phyloP scores from a whole-genome alignment of 106 monocot genomes.

The Dactylorhiza incarnata region DNA sequence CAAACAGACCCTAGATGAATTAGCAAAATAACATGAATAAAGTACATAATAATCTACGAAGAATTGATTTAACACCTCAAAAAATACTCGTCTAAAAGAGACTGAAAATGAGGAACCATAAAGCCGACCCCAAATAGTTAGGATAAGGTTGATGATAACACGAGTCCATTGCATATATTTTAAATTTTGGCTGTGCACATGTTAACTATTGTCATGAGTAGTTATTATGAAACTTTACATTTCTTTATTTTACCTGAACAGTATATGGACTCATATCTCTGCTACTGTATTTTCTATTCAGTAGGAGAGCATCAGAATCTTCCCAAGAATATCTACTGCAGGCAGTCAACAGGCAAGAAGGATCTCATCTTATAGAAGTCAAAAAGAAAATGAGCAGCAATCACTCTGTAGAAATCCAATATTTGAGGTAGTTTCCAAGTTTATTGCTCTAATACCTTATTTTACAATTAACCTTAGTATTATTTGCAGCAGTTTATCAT shows the following conservation, averaged over 20 bases:
- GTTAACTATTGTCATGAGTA: not conserved
- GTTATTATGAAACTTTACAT: not conserved
- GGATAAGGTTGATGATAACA: no score
- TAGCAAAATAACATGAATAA: no score
- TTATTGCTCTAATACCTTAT: not conserved
- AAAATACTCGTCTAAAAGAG: no score
- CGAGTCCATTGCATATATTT: no score
- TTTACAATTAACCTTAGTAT: not conserved
- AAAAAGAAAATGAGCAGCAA: slow-evolving; percentile 34
- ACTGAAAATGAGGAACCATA: no score
- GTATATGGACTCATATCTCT: not conserved
- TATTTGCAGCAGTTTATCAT: not conserved
- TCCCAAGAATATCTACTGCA: slow-evolving; percentile 22
- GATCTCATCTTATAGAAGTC: slow-evolving; percentile 37
- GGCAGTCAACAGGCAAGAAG: slow-evolving; percentile 13
- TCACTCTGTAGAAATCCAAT: slow-evolving; percentile 47
- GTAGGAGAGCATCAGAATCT: slow-evolving; percentile 33
- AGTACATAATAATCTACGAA: no score
- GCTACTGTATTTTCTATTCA: slow-evolving; percentile 4
- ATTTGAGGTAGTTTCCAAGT: slow-evolving; percentile 31
- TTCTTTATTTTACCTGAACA: not conserved
- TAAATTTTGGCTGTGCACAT: no score
- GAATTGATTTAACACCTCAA: no score
- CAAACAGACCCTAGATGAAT: no score
- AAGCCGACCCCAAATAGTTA: no score